Evolutionary conservation across 352 stramenopile species (phyloP).

Genomic region (Thalassiosira ordinaria): DNA sequence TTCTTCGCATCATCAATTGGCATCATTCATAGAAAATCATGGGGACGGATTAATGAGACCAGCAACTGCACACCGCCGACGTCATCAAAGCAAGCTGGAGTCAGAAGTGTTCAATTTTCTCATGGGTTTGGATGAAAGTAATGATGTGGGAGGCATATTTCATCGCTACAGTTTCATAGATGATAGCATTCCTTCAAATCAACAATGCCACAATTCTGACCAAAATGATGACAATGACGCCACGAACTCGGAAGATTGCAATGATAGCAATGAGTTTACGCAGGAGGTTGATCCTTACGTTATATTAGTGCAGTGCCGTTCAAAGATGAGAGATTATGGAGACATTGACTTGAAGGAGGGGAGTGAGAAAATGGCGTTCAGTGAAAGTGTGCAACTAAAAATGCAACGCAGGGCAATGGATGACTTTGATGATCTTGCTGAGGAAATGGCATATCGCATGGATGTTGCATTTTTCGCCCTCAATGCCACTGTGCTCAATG

Average conservation of each 20-base stretch:
- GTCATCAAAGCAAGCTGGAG: constrained; percentile 24
- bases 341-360: constrained; percentile 1
- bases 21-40: constrained; percentile 35
- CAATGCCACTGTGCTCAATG: constrained; percentile 2
- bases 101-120: constrained; percentile 48
- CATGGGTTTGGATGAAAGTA: constrained; percentile 26
- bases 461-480: constrained; percentile 63
- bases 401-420: constrained; percentile 17
- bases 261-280: constrained; percentile 14
- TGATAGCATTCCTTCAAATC: constrained; percentile 1
- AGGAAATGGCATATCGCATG: constrained; percentile 52
- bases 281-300: constrained; percentile 61
- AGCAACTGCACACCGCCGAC: constrained; percentile 18
- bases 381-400: background rate
- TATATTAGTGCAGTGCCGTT: constrained; percentile 57
- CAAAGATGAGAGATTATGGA: constrained; percentile 11
- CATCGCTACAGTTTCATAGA: constrained; percentile 22
- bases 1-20: constrained; percentile 30
- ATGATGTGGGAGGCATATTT: constrained; percentile 39
- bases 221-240: background rate
- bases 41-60: constrained; percentile 39
- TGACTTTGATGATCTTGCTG: constrained; percentile 54
- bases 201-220: background rate
- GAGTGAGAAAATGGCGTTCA: background rate
- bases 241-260: background rate